phyloP scores from a whole-genome alignment of 2,329 filamentous ascomycete genomes.

The Aplosporella prunicola region DNA sequence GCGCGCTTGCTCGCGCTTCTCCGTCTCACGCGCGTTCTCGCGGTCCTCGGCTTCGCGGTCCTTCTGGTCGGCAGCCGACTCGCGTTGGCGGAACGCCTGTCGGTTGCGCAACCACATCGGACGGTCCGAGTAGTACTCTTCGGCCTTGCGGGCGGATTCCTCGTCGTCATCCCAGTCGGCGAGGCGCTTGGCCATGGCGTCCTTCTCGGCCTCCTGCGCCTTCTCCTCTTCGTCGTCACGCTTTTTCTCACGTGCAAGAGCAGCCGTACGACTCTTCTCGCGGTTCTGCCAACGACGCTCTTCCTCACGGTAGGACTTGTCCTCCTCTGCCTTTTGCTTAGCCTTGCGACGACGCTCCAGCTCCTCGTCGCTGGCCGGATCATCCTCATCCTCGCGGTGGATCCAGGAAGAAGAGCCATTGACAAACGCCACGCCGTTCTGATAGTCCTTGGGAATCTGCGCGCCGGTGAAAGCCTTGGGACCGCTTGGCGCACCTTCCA shows the following conservation, averaged over 20 bases:
- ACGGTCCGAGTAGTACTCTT: conserved; percentile 81
- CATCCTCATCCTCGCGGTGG: conserved; percentile 72
- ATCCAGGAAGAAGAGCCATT: conserved; percentile 53
- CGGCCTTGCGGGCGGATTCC: conserved; percentile 62
- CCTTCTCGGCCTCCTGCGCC: conserved; percentile 52
- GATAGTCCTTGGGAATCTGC: conserved; percentile 61
- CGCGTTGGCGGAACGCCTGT: conserved; percentile 59
- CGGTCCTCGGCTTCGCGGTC: conserved; percentile 72
- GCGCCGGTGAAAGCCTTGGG: conserved; percentile 49
- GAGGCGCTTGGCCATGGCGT: conserved; percentile 62
- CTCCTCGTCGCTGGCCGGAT: conserved; percentile 79
- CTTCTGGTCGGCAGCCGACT: conserved; percentile 67
- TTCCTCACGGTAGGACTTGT: conserved; percentile 74
- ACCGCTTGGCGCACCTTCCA: conserved; percentile 67
- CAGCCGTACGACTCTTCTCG: conserved; percentile 73
- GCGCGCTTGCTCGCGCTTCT: conserved; percentile 66
- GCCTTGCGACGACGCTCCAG: conserved; percentile 62
- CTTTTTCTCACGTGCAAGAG: conserved; percentile 73
- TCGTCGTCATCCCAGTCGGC: conserved; percentile 81
- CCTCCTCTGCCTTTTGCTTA: conserved; percentile 64
- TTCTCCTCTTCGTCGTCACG: conserved; percentile 68
- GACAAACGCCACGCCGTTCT: conserved; percentile 72
- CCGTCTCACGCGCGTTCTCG: conserved; percentile 59
- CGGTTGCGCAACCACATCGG: conserved; percentile 79
- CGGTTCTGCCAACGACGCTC: conserved; percentile 87